phyloP scores from a whole-genome alignment of 2,329 filamentous ascomycete genomes.

The Cladosporium colombiae region DNA sequence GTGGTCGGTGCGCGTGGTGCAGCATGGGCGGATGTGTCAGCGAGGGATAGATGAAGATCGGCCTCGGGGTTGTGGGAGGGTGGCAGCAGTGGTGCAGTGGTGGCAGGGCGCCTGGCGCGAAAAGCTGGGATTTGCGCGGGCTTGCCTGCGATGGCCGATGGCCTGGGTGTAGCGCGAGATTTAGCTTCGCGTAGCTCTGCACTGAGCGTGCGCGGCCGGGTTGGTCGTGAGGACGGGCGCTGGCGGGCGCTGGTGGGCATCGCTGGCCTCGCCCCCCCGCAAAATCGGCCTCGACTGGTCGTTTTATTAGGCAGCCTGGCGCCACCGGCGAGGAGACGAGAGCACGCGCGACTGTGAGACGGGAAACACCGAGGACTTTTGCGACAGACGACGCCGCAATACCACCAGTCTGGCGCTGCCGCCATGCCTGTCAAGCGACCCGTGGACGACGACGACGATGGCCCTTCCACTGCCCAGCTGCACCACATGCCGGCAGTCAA shows the following conservation, averaged over 20 bases:
- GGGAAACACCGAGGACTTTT: constrained; percentile 4
- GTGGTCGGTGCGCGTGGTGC: no score
- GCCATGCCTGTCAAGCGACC: constrained; percentile 28
- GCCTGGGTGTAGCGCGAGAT: neutral
- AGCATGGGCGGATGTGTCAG: neutral
- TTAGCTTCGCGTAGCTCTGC: neutral
- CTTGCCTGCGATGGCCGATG: no score
- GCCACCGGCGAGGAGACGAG: neutral
- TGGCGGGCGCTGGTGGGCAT: no score
- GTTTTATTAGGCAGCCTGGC: neutral
- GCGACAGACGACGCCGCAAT: neutral
- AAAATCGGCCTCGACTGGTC: neutral
- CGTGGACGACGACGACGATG: constrained; percentile 27
- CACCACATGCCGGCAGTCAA: constrained; percentile 16
- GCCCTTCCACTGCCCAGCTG: neutral
- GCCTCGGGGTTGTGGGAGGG: neutral
- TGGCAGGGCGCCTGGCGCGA: neutral
- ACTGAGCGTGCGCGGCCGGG: no score
- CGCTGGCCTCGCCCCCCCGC: neutral
- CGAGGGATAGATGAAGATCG: neutral
- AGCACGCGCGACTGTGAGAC: neutral
- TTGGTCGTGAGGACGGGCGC: neutral
- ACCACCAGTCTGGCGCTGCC: neutral
- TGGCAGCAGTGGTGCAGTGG: no score
- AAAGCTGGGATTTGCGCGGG: neutral